Evolutionary conservation across 1,284 basidiomycete genomes (phyloP), one percentile per base, ranked within the genome.

Genomic region (Ceratobasidium sp.): DNA sequence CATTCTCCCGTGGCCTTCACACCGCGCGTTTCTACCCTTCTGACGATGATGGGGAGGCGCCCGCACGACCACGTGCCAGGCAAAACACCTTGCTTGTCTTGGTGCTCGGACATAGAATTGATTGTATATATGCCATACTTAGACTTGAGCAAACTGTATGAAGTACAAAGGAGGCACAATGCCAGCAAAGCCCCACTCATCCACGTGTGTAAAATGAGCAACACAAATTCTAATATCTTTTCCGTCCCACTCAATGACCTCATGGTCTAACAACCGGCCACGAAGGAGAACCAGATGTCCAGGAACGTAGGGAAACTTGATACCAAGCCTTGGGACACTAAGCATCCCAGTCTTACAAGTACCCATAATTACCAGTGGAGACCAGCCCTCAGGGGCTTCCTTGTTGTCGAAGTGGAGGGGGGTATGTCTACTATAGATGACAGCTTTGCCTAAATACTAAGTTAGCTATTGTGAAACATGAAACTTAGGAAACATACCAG

Each of bases 341-440:
- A 70, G 46, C 20, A n/a, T 50, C 5, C 68, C 68, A 40, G 68
- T 70, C 38, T 42, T 38, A 40, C 68, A 70, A 5, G 10, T 59
- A 20, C 68, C 54, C 50, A 70, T 56, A 3, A 70, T 23, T 15
- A 57, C 26, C 33, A 70, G 40, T 44, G 54, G 52, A 17, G 68
- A n/a, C 68, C 68, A 70, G 9, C 52, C 68, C 23, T 42, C 52
- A 38, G 54, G 38, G 15, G 15, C 15, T 33, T 70, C 52, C n/a
- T 70, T 56, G 68, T 59, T 59, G 54, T 70, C 54, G n/a, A 40
- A 57, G 23, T 70, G 68, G 15, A 57, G 48, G 5, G 33, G 68
- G 17, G 42, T 70, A 10, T n/a, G 20, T n/a, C 54, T 7, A 10
- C 10, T 33, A n/a, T 57, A 57, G 13, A 59, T 70, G 28, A 56